These are phyloP conservation scores for Paratrypanosoma confusum DNA, from an alignment of 208 protist genomes.

Conservation along the genomic window DNA sequence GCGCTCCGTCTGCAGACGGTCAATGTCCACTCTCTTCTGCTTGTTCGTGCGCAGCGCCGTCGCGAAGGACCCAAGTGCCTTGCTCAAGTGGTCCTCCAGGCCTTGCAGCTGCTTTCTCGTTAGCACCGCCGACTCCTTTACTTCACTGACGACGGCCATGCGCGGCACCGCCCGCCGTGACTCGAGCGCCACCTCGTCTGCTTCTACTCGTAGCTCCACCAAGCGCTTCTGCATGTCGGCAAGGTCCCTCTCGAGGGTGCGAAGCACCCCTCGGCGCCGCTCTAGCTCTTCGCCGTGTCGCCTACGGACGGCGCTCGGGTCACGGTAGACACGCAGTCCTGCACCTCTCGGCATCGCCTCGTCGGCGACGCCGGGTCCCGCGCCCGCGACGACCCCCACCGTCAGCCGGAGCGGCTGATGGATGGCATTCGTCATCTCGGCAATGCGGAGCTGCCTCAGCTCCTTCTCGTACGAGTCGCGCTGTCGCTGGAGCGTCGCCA, in stretches of 20 bases:
- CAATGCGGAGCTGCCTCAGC: slow-evolving; percentile 60
- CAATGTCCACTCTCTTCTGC: slow-evolving; percentile 63
- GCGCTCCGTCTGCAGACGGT: slow-evolving; percentile 80
- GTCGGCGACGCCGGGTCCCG: too few species aligned
- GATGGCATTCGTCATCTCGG: too few species aligned
- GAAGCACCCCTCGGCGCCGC: too few species aligned
- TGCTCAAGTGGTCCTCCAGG: slow-evolving; percentile 83
- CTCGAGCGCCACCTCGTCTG: not conserved
- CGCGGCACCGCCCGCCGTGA: not conserved
- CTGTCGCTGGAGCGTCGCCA: slow-evolving; percentile 46
- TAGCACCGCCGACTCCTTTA: slow-evolving; percentile 4
- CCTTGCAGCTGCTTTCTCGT: slow-evolving; percentile 49
- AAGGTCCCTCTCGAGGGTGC: slow-evolving; percentile 33
- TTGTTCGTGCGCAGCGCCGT: slow-evolving; percentile 66
- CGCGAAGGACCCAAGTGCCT: slow-evolving; percentile 79
- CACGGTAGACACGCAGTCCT: not conserved
- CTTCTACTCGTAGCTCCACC: slow-evolving; percentile 20
- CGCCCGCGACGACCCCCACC: too few species aligned
- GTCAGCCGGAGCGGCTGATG: too few species aligned
- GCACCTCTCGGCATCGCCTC: slow-evolving; percentile 30
- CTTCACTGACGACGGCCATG: not conserved
- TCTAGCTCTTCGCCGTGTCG: not conserved
- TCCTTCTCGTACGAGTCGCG: slow-evolving; percentile 25
- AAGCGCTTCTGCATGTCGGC: slow-evolving; percentile 16
- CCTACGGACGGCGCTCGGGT: not conserved